Conservation (phyloP, 1,284 basidiomycete species). For the Cutaneotrichosporon sp. region DNA sequence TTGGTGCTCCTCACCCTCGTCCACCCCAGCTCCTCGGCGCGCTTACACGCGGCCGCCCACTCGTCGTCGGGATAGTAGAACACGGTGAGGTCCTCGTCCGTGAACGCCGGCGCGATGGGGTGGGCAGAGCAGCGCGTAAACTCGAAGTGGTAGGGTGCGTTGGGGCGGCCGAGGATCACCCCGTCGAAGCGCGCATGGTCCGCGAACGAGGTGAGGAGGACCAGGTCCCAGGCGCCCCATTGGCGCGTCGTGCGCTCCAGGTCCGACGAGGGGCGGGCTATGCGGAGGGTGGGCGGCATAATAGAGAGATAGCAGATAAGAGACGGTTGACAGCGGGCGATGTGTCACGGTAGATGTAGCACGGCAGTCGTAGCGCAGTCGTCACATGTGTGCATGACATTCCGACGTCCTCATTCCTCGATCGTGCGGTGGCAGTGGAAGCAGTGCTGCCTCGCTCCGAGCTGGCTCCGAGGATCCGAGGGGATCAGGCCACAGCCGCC, state of each 20-base stretch:
- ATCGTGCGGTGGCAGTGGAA: too few relatives aligned
- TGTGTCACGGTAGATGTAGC: too few relatives aligned
- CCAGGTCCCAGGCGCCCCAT: constrained; percentile 9
- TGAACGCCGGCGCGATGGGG: constrained; percentile 4
- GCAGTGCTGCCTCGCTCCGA: too few relatives aligned
- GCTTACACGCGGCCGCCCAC: constrained; percentile 7
- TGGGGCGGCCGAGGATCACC: constrained; percentile 15
- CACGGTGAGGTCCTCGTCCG: constrained; percentile 19
- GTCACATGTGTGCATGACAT: too few relatives aligned
- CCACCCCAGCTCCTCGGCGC: constrained; percentile 4
- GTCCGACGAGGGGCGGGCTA: constrained; percentile 17
- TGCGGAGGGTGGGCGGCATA: constrained; percentile 11
- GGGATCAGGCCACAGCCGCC: too few relatives aligned
- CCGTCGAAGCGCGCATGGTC: constrained; percentile 17
- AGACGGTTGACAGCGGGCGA: too few relatives aligned
- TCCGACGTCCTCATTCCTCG: too few relatives aligned
- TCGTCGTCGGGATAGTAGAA: constrained; percentile 16
- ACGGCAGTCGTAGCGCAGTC: too few relatives aligned
- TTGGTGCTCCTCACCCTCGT: constrained; percentile 7
- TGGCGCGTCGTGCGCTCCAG: constrained; percentile 6
- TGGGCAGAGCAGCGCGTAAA: constrained; percentile 8
- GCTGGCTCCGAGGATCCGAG: too few relatives aligned
- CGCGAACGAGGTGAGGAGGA: constrained; percentile 1
- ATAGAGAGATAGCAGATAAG: background rate
- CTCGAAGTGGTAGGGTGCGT: constrained; percentile 17